These are phyloP conservation scores for Ensete ventricosum DNA, from an alignment of 176 grass and related monocot species.

Conservation along the genomic window DNA sequence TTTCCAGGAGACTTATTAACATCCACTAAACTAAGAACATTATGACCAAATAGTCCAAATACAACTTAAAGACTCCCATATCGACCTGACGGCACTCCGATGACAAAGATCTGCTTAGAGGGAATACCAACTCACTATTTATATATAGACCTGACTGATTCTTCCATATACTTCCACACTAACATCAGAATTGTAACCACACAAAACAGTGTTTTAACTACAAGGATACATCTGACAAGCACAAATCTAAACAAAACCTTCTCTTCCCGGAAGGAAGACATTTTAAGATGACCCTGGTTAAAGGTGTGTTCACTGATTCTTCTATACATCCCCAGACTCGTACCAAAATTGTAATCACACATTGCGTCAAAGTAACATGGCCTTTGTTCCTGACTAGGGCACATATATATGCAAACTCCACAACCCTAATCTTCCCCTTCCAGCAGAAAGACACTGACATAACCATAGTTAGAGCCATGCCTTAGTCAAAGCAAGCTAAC, in stretches of 20 bases:
- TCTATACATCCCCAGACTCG: too few species aligned
- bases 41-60: too few species aligned
- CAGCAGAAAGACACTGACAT: slow-evolving; percentile 7
- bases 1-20: too few species aligned
- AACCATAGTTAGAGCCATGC: slow-evolving; percentile 4
- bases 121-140: slow-evolving; percentile 1
- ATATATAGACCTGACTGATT: not conserved
- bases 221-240: not conserved
- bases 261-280: too few species aligned
- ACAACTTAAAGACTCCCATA: too few species aligned
- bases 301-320: too few species aligned
- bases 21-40: too few species aligned
- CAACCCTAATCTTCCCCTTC: not conserved
- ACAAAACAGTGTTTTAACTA: slow-evolving; percentile 1
- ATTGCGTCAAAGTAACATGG: too few species aligned
- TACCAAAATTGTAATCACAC: too few species aligned
- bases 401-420: not conserved
- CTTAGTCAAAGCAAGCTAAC: not conserved
- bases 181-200: slow-evolving; percentile 13
- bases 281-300: too few species aligned
- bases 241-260: too few species aligned
- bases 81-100: not conserved
- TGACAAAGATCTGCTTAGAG: not conserved
- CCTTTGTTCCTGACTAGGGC: not conserved
- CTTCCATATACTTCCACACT: not conserved